Evolutionary conservation across 2,329 filamentous ascomycete species (phyloP).

Genomic region (Colletotrichum sp.): DNA sequence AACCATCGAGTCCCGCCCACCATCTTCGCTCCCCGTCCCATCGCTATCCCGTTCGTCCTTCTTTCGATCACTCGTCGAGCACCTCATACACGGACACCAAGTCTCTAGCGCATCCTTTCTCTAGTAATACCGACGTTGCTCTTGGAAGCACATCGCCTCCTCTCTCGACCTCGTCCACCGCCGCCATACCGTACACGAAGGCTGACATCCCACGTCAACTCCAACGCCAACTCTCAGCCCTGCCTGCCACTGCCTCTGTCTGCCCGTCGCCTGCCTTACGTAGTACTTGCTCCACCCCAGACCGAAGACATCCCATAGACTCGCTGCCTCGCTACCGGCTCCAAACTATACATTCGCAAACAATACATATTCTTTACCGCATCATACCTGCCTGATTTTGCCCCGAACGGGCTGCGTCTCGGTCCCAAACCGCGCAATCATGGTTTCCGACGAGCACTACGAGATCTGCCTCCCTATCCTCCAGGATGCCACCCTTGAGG

Average conservation of each 20-base stretch:
- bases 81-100: neutral
- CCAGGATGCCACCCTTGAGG: slow-evolving; percentile 80
- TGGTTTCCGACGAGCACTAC: slow-evolving; percentile 93
- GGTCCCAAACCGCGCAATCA: slow-evolving; percentile 46
- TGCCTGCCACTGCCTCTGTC: neutral
- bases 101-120: neutral
- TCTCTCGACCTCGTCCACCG: neutral
- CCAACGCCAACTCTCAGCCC: neutral
- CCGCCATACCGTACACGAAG: neutral
- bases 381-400: slow-evolving; percentile 2
- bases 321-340: slow-evolving; percentile 13
- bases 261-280: slow-evolving; percentile 11
- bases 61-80: neutral
- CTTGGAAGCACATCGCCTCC: neutral
- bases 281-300: slow-evolving; percentile 18
- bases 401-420: neutral
- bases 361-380: slow-evolving; percentile 11
- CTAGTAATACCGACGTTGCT: neutral
- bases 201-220: slow-evolving; percentile 13
- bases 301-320: slow-evolving; percentile 16
- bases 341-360: slow-evolving; percentile 10
- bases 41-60: neutral
- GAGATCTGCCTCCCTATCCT: slow-evolving; percentile 90
- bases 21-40: slow-evolving; percentile 9
- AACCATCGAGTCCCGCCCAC: slow-evolving; percentile 20